Conservation (phyloP, 768 basidiomycete genomes). For the Termitomyces sp. region DNA sequence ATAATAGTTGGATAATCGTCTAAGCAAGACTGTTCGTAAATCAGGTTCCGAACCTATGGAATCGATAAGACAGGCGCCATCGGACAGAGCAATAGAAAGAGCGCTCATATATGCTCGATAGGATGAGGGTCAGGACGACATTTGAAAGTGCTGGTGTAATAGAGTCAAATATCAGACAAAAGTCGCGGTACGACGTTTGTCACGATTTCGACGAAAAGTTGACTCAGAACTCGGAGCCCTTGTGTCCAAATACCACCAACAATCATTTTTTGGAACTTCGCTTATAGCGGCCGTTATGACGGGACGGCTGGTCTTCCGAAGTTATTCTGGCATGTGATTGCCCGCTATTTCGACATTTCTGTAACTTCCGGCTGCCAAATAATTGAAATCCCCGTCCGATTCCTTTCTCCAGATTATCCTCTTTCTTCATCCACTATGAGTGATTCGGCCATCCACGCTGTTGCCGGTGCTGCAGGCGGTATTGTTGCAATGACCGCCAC, state of each 20-base stretch:
- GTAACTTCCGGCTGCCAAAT: constrained; percentile 5
- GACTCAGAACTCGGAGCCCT: background rate
- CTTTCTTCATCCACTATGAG: constrained; percentile 33
- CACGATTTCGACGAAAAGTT: background rate
- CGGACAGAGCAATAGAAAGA: constrained; percentile 26
- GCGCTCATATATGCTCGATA: constrained; percentile 8
- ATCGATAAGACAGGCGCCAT: constrained; percentile 32
- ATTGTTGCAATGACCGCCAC: constrained; percentile 88
- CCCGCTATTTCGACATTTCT: background rate
- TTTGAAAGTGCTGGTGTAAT: background rate
- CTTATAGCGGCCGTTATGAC: no score
- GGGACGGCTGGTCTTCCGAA: no score
- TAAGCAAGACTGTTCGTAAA: constrained; percentile 32
- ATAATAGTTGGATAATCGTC: constrained; percentile 37
- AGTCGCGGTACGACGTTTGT: background rate
- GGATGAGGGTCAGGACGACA: background rate
- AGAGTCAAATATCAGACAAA: background rate
- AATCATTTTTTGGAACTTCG: no score
- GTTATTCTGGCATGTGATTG: constrained; percentile 12
- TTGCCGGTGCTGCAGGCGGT: constrained; percentile 88
- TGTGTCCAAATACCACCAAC: no score
- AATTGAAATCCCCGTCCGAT: background rate
- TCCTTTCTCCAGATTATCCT: background rate
- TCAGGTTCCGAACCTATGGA: constrained; percentile 22
- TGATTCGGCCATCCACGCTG: constrained; percentile 81